These are phyloP conservation scores for Tetraselmis striata DNA, from an alignment of 139 green algal species.

Conservation along the genomic window DNA sequence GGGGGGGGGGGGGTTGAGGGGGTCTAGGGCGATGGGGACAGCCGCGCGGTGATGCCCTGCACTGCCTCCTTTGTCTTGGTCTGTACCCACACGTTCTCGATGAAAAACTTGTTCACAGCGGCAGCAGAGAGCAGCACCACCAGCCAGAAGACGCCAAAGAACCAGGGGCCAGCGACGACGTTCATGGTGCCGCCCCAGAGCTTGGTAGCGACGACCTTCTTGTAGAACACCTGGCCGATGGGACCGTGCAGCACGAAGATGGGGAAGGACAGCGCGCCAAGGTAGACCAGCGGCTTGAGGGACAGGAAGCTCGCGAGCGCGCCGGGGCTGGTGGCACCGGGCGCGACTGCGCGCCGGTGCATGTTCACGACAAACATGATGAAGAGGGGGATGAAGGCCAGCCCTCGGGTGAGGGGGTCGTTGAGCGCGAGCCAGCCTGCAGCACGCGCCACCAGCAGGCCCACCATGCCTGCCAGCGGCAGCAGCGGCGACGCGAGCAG, in stretches of 20 bases:
- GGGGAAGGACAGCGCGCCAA: constrained; percentile 24
- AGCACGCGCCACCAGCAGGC: constrained; percentile 9
- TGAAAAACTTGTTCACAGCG: constrained; percentile 15
- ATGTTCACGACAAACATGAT: constrained; percentile 19
- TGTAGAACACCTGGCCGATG: constrained; percentile 30
- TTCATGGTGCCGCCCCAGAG: background rate
- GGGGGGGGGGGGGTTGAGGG: too few relatives aligned
- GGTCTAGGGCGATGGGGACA: too few relatives aligned
- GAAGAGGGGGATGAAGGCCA: constrained; percentile 25
- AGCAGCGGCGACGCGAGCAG: background rate
- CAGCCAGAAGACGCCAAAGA: constrained; percentile 16
- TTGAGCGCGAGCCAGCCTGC: constrained; percentile 15
- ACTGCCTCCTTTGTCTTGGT: background rate
- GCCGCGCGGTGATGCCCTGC: background rate
- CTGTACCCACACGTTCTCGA: constrained; percentile 22
- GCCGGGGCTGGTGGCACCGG: background rate
- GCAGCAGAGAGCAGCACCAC: constrained; percentile 11
- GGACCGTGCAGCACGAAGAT: constrained; percentile 32
- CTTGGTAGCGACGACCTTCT: constrained; percentile 19
- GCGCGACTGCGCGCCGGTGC: constrained; percentile 13
- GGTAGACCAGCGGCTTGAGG: constrained; percentile 15
- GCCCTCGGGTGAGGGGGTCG: constrained; percentile 11
- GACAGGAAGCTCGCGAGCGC: constrained; percentile 3
- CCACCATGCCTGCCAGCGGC: constrained; percentile 13
- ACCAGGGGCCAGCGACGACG: background rate